Evolutionary conservation across 345 rosid species (phyloP).

Genomic region (Eucalyptus brandiana): DNA sequence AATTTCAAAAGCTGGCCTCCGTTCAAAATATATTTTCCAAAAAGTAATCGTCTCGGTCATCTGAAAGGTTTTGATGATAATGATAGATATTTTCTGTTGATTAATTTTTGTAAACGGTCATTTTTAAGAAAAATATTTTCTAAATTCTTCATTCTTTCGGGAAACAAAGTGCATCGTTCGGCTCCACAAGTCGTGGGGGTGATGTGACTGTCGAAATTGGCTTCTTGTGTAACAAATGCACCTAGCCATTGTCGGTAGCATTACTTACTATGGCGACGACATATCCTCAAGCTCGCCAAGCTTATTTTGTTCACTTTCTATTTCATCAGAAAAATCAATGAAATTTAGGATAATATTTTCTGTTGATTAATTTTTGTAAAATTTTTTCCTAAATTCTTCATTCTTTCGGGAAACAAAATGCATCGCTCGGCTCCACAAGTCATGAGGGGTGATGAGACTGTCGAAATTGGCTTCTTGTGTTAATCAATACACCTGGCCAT

Average conservation of each 20-base stretch:
- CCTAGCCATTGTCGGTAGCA: background rate
- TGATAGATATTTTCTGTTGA: too few species aligned
- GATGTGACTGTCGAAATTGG: background rate
- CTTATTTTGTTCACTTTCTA: background rate
- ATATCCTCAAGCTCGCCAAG: background rate
- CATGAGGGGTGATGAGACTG: background rate
- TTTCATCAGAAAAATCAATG: too few species aligned
- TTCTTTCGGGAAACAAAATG: background rate
- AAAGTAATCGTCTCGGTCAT: too few species aligned
- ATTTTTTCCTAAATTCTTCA: background rate
- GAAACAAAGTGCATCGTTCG: fast-evolving
- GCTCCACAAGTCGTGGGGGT: background rate
- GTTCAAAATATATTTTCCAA: background rate
- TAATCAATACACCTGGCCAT: background rate
- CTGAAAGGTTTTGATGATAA: background rate
- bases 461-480: background rate
- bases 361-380: too few species aligned
- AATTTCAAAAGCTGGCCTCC: background rate
- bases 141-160: fast-evolving
- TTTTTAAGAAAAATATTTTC: background rate
- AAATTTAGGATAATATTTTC: too few species aligned
- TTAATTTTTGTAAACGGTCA: too few species aligned
- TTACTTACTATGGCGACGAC: background rate
- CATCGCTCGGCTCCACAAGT: fast-evolving
- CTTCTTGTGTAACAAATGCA: background rate